Evolutionary conservation across 208 protist species (phyloP).

Genomic region (Porcisia hertigi): DNA sequence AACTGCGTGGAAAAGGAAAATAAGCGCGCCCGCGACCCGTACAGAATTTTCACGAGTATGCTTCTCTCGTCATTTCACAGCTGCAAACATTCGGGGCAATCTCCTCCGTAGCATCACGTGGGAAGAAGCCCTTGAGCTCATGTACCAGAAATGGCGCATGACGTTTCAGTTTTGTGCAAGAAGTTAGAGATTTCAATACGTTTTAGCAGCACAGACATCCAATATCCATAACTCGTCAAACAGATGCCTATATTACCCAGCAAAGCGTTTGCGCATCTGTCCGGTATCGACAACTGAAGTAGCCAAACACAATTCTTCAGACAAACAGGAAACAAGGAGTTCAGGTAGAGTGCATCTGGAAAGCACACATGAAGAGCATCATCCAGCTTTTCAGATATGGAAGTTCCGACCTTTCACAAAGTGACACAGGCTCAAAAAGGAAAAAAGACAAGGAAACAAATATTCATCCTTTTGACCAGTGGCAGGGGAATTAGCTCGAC

Average conservation of each 20-base stretch:
- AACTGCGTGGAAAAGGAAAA: not conserved
- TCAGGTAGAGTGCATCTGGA: too few species aligned
- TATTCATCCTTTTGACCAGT: too few species aligned
- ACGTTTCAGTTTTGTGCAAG: not conserved
- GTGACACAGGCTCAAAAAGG: too few species aligned
- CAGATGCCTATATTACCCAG: not conserved
- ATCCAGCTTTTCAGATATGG: too few species aligned
- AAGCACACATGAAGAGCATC: too few species aligned
- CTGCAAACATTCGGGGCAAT: not conserved
- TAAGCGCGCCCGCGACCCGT: not conserved
- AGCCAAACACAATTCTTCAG: not conserved
- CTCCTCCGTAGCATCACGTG: not conserved
- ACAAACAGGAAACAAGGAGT: not conserved
- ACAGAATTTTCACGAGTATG: too few species aligned
- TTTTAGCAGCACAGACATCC: not conserved
- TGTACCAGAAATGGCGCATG: not conserved
- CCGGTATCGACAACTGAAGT: not conserved
- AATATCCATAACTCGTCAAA: not conserved
- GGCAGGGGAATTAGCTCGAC: too few species aligned
- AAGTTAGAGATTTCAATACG: not conserved
- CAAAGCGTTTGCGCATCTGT: not conserved
- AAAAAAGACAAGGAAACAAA: too few species aligned
- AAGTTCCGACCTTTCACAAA: too few species aligned
- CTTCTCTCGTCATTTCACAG: not conserved
- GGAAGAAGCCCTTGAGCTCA: not conserved